Evolutionary conservation across 2,329 filamentous ascomycete species (phyloP), one percentile per base, ranked within the genome.

Genomic region (Penicillium sp.): DNA sequence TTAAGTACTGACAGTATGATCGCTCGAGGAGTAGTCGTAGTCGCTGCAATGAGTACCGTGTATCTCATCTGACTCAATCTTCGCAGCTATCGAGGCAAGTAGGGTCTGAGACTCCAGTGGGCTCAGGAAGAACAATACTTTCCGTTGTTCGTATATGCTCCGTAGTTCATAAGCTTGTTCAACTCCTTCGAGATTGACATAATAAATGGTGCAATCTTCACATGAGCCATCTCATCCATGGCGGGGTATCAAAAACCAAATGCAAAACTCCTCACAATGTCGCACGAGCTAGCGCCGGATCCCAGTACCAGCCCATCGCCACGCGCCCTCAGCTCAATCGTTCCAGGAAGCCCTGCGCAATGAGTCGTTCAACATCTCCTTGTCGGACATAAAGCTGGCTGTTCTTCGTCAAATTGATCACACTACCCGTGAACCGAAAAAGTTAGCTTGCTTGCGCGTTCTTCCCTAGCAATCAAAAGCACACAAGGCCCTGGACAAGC

Each of bases 301-400:
- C 26, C 14, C 45, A 30, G 6, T 16, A 19, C 25, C 45, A 30
- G 45, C 45, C 45, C 26, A 48, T 48, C n/a, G 26, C 26, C 14
- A 28, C 42, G 13, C 35, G 19, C 11, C n/a, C 7, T 91, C 83
- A 97, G 74, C 87, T 88, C 68, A 99, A 83, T 71, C 93, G 93
- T 77, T 97, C 93, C 65, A 99, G 81, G 79, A 97, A 99, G 22
- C 95, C 95, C 75, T 98, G 94, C 16, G 92, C 87, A 71, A 99
- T 97, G 69, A 99, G 78, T 54, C 93, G 86, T 78, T 99, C 95
- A 6, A 99, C 95, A 78, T 99, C 95, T 26, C 92, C 94, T 73
- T 97, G 92, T 51, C 94, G 87, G 42, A 99, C 95, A 73, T 96
- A 98, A 74, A 99, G 96, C 75, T 99, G 95, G 72, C 93, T 97